These are phyloP conservation scores for Spencermartinsiella europaea DNA, from an alignment of 805 yeast genomes.

Conservation along the genomic window DNA sequence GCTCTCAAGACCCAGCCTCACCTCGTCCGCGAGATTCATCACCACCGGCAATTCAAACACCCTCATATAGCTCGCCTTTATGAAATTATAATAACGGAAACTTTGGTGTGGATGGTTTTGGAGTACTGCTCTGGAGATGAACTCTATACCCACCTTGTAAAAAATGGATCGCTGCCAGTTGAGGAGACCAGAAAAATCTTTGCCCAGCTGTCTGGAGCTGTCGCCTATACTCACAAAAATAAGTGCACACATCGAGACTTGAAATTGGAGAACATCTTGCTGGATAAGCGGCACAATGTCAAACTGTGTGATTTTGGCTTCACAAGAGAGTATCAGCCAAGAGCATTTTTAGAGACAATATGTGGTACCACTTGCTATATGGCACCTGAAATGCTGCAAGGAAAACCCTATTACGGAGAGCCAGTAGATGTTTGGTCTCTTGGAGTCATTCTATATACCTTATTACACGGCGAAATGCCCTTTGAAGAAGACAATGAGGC, in stretches of 20 bases:
- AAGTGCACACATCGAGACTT: constrained; percentile 82
- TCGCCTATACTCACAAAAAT: constrained; percentile 68
- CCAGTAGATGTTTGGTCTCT: constrained; percentile 83
- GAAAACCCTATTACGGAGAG: constrained; percentile 72
- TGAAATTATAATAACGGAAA: constrained; percentile 79
- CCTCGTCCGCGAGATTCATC: constrained; percentile 83
- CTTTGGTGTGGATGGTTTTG: constrained; percentile 75
- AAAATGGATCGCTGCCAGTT: constrained; percentile 26
- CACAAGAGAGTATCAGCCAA: constrained; percentile 65
- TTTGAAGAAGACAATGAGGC: constrained; percentile 77
- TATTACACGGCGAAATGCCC: constrained; percentile 84
- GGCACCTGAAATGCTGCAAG: constrained; percentile 86
- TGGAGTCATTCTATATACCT: constrained; percentile 82
- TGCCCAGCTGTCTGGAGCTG: constrained; percentile 49
- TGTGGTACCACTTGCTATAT: constrained; percentile 95
- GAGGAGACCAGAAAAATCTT: constrained; percentile 21
- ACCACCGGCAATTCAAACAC: constrained; percentile 77
- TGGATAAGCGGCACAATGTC: constrained; percentile 76
- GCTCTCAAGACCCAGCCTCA: constrained; percentile 75
- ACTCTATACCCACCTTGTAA: constrained; percentile 31
- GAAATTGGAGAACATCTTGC: constrained; percentile 64
- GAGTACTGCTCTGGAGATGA: constrained; percentile 76
- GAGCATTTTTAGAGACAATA: constrained; percentile 63
- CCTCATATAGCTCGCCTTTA: constrained; percentile 79
- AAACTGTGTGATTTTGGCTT: constrained; percentile 93